Base-by-base conservation (phyloP, 192 early-diverging fungal genomes). In the Coemansia sp. region DNA sequence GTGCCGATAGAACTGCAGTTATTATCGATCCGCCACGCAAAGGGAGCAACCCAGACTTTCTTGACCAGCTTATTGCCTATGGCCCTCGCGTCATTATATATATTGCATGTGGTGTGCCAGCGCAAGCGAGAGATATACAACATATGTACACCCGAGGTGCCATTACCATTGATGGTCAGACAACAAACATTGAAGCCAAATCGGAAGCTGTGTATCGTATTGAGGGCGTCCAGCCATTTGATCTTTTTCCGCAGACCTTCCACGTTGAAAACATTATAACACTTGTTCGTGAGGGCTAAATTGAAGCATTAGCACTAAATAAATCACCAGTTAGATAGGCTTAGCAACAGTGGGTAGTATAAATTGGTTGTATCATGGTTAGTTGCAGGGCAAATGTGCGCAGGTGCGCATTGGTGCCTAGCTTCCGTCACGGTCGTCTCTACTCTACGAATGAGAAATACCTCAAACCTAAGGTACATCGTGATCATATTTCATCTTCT, bases 11-110 rank as follows among this genome's bases (percentile, higher is more conserved):
- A 54, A 85, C 86, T 0, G 86, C 86, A 8, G 75, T 90, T n/a
- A 82, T 90, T 26, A 86, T 90, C n/a, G 89, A 90, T 26, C 89
- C 89, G 8, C 86, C 87, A 6, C 81, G 86, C 57, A 88, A 86
- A 54, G 89, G 89, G 12, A 85, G 87, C 73, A 81, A 74, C 10
- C 75, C 76, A 9, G 87, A 83, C 28, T 88, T 90, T 48, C 62
- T 90, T 63, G 79, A 86, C 26, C 86, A 88, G 74, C 82, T 90
- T 48, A 69, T 86, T 61, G 76, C 84, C 2, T 87, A 88, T 60
- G 84, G 85, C 41, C 89, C 89, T 4, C 81, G 82, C 2, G 84
- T 88, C 54, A 86, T 90, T 34, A 77, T 90, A 2, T 90, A 90
- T 65, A 87, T 90, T 65, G 83, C 83, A 47, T 90, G 89, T 54